These are phyloP conservation scores for Liriodendron chinense DNA, from an alignment of 164 flowering plant genomes.

Conservation along the genomic window DNA sequence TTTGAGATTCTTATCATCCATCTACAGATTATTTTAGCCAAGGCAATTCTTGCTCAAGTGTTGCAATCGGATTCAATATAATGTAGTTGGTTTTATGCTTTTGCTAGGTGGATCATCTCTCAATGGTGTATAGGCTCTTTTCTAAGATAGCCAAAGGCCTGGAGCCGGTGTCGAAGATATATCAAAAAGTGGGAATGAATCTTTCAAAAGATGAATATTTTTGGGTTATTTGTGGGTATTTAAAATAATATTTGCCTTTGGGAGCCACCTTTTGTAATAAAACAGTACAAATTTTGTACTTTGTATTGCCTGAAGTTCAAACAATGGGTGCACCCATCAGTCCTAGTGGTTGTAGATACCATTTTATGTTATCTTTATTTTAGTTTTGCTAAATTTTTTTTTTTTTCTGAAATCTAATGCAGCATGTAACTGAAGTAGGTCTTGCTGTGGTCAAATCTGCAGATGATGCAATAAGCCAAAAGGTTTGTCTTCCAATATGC, in stretches of 20 bases:
- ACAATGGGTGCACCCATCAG: too few relatives aligned
- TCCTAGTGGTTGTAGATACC: too few relatives aligned
- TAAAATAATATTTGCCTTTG: too few relatives aligned
- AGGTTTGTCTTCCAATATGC: too few relatives aligned
- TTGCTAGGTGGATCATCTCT: not conserved
- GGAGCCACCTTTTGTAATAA: too few relatives aligned
- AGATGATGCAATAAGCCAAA: not conserved
- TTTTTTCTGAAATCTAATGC: too few relatives aligned
- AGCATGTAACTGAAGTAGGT: not conserved
- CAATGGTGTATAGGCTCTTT: not conserved
- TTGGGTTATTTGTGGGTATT: too few relatives aligned
- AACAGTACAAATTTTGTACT: not conserved
- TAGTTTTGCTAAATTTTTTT: not conserved
- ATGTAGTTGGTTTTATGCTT: too few relatives aligned
- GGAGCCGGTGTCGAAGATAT: not conserved
- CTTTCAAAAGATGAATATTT: too few relatives aligned
- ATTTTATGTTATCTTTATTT: not conserved
- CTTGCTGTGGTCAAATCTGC: not conserved
- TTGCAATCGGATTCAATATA: too few relatives aligned
- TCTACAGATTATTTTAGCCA: not conserved
- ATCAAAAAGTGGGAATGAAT: not conserved
- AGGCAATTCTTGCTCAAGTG: not conserved
- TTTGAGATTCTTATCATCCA: constrained; percentile 5
- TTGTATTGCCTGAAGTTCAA: too few relatives aligned
- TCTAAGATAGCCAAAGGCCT: not conserved